Evolutionary conservation across 306 rosid genomes (phyloP).

Genomic region (Sesbania bispinosa): DNA sequence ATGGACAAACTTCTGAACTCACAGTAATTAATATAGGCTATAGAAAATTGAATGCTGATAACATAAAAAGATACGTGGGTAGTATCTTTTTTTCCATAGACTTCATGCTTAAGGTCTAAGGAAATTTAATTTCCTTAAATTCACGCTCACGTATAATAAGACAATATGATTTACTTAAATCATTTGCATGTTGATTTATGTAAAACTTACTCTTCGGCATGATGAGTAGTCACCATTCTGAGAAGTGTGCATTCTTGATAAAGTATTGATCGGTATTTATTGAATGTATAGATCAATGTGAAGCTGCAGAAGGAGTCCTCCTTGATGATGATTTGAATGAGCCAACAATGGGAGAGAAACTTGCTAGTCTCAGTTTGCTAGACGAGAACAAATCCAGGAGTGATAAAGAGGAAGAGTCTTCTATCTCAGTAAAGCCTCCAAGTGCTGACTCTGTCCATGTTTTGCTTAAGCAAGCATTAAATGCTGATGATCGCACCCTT

Average conservation of each 20-base stretch:
- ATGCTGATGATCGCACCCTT: constrained; percentile 75
- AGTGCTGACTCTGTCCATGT: constrained; percentile 76
- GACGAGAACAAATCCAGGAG: constrained; percentile 33
- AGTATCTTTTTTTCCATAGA: neutral
- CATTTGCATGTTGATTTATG: neutral
- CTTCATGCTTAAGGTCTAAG: too few species aligned
- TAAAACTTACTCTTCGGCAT: neutral
- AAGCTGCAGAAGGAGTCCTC: constrained; percentile 47
- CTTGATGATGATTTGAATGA: constrained; percentile 51
- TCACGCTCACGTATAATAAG: neutral
- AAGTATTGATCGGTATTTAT: neutral
- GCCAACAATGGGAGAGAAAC: constrained; percentile 88
- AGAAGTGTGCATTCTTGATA: neutral
- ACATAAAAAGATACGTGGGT: neutral
- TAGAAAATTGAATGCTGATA: neutral
- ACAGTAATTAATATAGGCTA: neutral
- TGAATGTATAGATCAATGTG: constrained; percentile 29
- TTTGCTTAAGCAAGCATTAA: constrained; percentile 79
- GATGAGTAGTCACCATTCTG: constrained; percentile 5
- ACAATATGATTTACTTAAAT: neutral
- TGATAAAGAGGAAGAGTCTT: constrained; percentile 38
- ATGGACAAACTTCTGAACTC: constrained; percentile 10
- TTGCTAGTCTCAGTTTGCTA: constrained; percentile 51
- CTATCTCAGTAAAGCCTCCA: constrained; percentile 49
- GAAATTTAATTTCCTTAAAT: too few species aligned